Conservation (phyloP, 768 basidiomycete species). For the Pleurotus ostreatus region DNA sequence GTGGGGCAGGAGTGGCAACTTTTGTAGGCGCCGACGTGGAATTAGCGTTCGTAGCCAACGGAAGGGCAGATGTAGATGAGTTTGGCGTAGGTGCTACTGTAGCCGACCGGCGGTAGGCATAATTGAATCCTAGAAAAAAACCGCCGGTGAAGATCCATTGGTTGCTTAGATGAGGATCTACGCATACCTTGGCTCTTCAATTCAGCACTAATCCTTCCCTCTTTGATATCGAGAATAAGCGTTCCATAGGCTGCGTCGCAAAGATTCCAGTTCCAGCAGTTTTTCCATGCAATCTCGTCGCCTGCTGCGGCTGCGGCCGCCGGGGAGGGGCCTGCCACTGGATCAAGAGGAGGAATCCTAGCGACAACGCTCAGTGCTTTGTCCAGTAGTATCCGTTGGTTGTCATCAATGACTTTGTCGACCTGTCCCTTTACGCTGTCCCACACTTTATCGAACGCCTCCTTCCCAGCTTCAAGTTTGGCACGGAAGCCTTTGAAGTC, state of each 20-base stretch:
- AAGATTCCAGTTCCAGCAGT: slow-evolving; percentile 99
- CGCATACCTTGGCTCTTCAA: slow-evolving; percentile 83
- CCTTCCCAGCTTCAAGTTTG: slow-evolving; percentile 76
- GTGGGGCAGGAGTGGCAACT: slow-evolving; percentile 30
- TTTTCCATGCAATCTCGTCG: slow-evolving; percentile 97
- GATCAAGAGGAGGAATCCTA: slow-evolving; percentile 60
- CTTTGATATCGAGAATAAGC: slow-evolving; percentile 83
- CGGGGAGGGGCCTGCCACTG: slow-evolving; percentile 38
- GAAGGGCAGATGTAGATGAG: slow-evolving; percentile 50
- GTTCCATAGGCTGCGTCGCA: slow-evolving; percentile 94
- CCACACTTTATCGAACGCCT: slow-evolving; percentile 89
- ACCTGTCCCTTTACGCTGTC: slow-evolving; percentile 90
- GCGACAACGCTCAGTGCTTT: slow-evolving; percentile 86
- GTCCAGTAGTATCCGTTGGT: slow-evolving; percentile 83
- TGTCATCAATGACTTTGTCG: slow-evolving; percentile 85
- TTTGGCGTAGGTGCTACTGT: slow-evolving; percentile 57
- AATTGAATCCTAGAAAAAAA: slow-evolving; percentile 77
- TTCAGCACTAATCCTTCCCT: slow-evolving; percentile 89
- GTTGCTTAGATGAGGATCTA: background rate
- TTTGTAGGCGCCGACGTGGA: slow-evolving; percentile 30
- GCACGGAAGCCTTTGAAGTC: slow-evolving; percentile 85
- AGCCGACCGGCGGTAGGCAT: slow-evolving; percentile 81
- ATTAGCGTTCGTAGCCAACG: slow-evolving; percentile 27
- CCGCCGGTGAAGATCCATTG: background rate
- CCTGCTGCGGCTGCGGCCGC: slow-evolving; percentile 49